These are phyloP conservation scores for Sugiyamaella valdiviana DNA, from an alignment of 805 yeast species.

Conservation along the genomic window DNA sequence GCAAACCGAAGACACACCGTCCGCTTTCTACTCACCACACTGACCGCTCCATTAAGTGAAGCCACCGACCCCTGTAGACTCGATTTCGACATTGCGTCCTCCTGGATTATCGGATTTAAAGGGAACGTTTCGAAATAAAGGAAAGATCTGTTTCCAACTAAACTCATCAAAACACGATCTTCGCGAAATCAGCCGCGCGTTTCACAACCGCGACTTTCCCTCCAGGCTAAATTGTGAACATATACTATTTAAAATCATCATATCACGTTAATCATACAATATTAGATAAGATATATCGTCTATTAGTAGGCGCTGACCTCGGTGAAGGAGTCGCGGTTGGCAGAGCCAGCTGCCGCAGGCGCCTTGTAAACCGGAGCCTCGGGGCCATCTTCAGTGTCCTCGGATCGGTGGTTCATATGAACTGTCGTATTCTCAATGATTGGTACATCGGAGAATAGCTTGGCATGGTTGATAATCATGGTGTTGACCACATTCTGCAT, in stretches of 20 bases:
- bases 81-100: not conserved
- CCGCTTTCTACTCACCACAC: not conserved
- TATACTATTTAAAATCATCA: not conserved
- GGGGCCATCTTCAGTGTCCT: not conserved
- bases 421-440: constrained; percentile 2
- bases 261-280: not conserved
- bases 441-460: constrained; percentile 24
- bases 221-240: too few relatives aligned
- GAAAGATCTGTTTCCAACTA: too few relatives aligned
- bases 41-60: not conserved
- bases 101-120: too few relatives aligned
- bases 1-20: not conserved
- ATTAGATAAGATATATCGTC: not conserved
- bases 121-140: too few relatives aligned
- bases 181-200: too few relatives aligned
- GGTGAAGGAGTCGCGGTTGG: constrained; percentile 22
- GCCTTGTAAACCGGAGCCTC: constrained; percentile 3
- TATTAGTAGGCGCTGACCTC: constrained; percentile 24
- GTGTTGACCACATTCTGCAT: constrained; percentile 47
- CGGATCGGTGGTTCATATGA: not conserved
- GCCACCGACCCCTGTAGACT: not conserved
- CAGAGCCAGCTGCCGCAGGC: constrained; percentile 4
- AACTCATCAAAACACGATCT: too few relatives aligned
- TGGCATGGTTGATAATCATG: constrained; percentile 36
- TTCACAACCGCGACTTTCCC: too few relatives aligned